Base-by-base conservation (phyloP, 1,284 basidiomycete genomes). In the Grifola frondosa region DNA sequence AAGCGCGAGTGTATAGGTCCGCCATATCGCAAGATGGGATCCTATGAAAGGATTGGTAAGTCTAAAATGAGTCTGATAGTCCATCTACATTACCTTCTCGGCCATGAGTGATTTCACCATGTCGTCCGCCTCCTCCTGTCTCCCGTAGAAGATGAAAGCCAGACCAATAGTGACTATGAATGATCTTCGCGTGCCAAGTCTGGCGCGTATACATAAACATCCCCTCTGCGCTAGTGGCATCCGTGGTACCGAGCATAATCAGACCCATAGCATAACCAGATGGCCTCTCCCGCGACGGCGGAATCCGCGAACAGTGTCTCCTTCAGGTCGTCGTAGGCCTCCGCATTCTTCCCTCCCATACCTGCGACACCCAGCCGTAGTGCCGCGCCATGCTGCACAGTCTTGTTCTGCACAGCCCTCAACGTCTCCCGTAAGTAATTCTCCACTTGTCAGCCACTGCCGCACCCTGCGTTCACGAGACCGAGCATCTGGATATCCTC, bases 161-260 rank as follows among this genome's bases (percentile, higher is more conserved):
- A 93, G 75, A 25, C 93, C 94, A 56, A 97, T 77, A 13, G 91
- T 90, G 75, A 57, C 92, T 91, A 41, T 94, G 84, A 49, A 97
- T 96, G 59, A 97, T 97, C 71, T 97, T 97, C 73, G 97, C 94
- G 62, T 97, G 94, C 58, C 94, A 91, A 2, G 94, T 97, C 63
- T 97, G 94, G 46, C 86, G 80, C 17, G 94, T 91, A 61, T 97
- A 97, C 34, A 85, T 78, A 40, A 96, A 70, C 92, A 96, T 97
- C 68, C 97, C 94, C 16, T 89, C 84, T 17, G 91, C 80, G 38
- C 82, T 80, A 30, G 80, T 83, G 31, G 75, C 72, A 41, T 81
- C 84, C n/a, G 81, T 92, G 7, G 91, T 92, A 15, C 91, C 94
- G 12, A 97, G 77, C 93, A 96, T 96, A 58, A 96, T 80, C 37